Base-by-base conservation (phyloP, 2,329 filamentous ascomycete species). In the Talaromyces sp. region DNA sequence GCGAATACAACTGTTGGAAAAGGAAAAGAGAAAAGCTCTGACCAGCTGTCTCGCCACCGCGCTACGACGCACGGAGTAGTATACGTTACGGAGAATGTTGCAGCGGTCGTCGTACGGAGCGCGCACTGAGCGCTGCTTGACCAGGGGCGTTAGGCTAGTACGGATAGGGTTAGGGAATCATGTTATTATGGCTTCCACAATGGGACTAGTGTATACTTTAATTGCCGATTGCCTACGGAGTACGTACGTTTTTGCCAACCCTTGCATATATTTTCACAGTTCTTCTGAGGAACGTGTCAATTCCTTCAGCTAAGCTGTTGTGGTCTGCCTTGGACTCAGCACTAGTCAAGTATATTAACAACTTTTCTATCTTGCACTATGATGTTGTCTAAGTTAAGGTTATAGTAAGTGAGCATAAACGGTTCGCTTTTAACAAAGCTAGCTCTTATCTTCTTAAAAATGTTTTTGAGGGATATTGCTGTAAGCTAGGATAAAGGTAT, bases 321-420 rank as follows among this genome's bases (percentile, higher is more conserved):
- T 30, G 27, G 27, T 6, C 27, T 27, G 27, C 27, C 27, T 27
- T 27, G 27, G 27, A 27, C 27, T 27, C 27, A 27, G 27, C 6
- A 27, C 3, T 68, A 72, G 39, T 73, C 70, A 25, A 73, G 66
- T 52, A 75, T 69, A 36, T 65, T 58, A 3, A 69, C 65, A 42
- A 71, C 54, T 22, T 63, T 62, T 10, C 66, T 66, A 39, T 67
- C 65, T 59, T 59, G 54, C 22, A 70, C 63, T 36, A 73, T 69
- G 49, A 73, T 66, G 55, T 72, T 72, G 0, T 63, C 65, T 22
- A 72, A 47, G 55, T 69, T 68, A 4, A 72, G 65, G 57, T 72
- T 67, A 15, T 65, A 67, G 57, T 72, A 67, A 42, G 66, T 68
- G 28, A 71, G 63, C 1, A 70, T 65, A 59, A 68, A 72, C 2